Evolutionary conservation across 257 asterid genomes (phyloP).

Genomic region (Thymus quinquecostatus): DNA sequence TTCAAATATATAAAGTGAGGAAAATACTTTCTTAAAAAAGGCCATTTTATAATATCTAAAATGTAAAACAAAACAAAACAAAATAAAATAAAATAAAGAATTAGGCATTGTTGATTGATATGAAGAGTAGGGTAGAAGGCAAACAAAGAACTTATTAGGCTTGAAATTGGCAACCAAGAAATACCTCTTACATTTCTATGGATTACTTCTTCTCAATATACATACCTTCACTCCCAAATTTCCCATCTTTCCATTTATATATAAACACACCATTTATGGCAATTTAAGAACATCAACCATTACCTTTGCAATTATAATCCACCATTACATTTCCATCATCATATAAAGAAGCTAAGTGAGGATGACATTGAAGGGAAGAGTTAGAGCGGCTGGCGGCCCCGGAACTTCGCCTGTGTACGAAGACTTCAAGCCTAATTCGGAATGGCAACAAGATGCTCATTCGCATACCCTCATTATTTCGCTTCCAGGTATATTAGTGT

Average conservation of each 20-base stretch:
- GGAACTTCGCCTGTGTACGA: constrained; percentile 49
- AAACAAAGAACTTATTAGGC: constrained; percentile 47
- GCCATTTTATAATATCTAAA: no score
- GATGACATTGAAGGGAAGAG: constrained; percentile 52
- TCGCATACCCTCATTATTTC: constrained; percentile 46
- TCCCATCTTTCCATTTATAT: constrained; percentile 7
- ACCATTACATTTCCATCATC: background rate
- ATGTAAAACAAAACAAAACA: no score
- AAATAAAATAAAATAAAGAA: no score
- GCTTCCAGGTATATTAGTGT: constrained; percentile 58
- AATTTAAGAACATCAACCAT: background rate
- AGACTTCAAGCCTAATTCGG: constrained; percentile 62
- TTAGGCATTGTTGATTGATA: background rate
- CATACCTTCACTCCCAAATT: constrained; percentile 21
- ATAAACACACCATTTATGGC: background rate
- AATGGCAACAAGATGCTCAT: constrained; percentile 55
- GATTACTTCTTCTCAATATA: constrained; percentile 36
- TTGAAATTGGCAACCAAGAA: constrained; percentile 32
- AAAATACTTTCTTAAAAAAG: no score
- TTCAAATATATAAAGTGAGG: no score
- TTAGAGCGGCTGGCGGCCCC: constrained; percentile 18
- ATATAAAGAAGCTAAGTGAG: background rate
- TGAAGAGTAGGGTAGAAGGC: constrained; percentile 32
- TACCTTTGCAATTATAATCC: background rate
- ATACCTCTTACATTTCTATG: constrained; percentile 36